Conservation (phyloP, 345 rosid genomes). For the Citrus unshiu region DNA sequence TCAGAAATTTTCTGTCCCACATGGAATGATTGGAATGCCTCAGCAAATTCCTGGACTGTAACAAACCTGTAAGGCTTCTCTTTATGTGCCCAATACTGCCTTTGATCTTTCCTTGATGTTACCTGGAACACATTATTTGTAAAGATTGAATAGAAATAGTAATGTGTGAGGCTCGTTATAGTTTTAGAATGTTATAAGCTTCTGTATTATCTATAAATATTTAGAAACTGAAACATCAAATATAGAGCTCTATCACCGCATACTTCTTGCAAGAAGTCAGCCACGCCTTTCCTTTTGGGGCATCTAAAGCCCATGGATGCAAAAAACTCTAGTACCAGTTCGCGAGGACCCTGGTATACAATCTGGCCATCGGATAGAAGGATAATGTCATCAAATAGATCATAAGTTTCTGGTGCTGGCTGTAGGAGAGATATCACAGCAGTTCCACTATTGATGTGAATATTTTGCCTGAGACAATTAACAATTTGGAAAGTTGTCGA, state of each 20-base stretch:
- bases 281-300: constrained; percentile 71
- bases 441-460: constrained; percentile 54
- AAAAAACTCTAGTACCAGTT: constrained; percentile 50
- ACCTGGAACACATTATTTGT: constrained; percentile 33
- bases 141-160: not conserved
- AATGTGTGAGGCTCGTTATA: not conserved
- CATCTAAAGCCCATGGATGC: constrained; percentile 66
- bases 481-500: constrained; percentile 70
- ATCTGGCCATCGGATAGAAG: constrained; percentile 65
- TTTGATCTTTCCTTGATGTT: constrained; percentile 72
- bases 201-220: too few relatives aligned
- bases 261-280: constrained; percentile 84
- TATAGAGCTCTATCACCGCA: constrained; percentile 8
- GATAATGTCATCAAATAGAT: constrained; percentile 70
- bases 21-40: constrained; percentile 45
- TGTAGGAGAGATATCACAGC: constrained; percentile 75
- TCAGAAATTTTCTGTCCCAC: constrained; percentile 32
- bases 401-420: constrained; percentile 76
- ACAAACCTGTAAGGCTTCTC: constrained; percentile 50
- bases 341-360: constrained; percentile 69
- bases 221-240: not conserved
- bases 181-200: not conserved
- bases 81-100: constrained; percentile 54
- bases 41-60: constrained; percentile 43
- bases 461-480: constrained; percentile 51